phyloP scores from a whole-genome alignment of 2,329 filamentous ascomycete genomes.

The Nemania serpens region DNA sequence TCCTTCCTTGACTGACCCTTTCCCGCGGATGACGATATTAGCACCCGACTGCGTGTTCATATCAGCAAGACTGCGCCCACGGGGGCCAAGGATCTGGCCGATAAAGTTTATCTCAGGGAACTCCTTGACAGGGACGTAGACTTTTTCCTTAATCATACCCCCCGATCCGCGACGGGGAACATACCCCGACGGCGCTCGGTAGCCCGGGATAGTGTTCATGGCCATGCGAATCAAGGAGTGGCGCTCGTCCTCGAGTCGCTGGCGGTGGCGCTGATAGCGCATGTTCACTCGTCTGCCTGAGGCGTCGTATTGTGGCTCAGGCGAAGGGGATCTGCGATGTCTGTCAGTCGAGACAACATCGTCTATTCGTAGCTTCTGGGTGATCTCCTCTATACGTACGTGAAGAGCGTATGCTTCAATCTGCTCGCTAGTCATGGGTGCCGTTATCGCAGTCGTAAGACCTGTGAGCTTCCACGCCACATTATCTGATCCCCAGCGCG shows the following conservation, averaged over 20 bases:
- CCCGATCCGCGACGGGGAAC: conserved; percentile 43
- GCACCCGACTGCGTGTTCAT: conserved; percentile 78
- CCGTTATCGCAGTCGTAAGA: conserved; percentile 16
- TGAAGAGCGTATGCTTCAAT: conserved; percentile 77
- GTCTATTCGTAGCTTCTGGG: conserved; percentile 77
- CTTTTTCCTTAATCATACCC: conserved; percentile 77
- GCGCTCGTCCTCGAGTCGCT: conserved; percentile 76
- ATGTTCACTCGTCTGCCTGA: conserved; percentile 82
- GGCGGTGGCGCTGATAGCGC: conserved; percentile 76
- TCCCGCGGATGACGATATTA: conserved; percentile 80
- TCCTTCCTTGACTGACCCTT: conserved; percentile 80
- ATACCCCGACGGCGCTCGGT: conserved; percentile 77
- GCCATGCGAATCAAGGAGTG: conserved; percentile 78
- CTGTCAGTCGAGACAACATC: conserved; percentile 73
- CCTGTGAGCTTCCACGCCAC: neutral
- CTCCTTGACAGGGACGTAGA: conserved; percentile 83
- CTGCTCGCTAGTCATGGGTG: conserved; percentile 74
- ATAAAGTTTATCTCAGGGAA: conserved; percentile 90
- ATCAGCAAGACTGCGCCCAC: conserved; percentile 80
- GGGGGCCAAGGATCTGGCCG: conserved; percentile 81
- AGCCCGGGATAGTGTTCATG: conserved; percentile 79
- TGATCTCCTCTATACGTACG: conserved; percentile 80
- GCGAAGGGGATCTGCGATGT: conserved; percentile 75
- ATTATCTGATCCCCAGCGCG: neutral
- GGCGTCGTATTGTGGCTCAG: conserved; percentile 78